Percentiles rank a stretch among this genome's conserved stretches.
Conservation (phyloP, 768 basidiomycete species). For the Glaciozyma martinii region DNA sequence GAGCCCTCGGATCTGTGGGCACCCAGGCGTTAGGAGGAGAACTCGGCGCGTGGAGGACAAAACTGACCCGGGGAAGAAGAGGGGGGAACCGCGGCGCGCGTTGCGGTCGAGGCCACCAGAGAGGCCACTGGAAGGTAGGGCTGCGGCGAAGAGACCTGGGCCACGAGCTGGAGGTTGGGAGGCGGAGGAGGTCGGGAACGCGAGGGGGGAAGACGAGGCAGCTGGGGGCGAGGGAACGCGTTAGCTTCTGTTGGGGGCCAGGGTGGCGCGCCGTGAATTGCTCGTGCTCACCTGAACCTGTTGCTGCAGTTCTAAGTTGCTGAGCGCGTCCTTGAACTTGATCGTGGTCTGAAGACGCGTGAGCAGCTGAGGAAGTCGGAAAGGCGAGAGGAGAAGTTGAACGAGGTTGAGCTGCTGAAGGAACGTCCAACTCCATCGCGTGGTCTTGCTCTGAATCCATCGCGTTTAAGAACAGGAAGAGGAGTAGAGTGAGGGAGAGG, state of each 20-base stretch:
- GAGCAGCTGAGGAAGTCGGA: slow-evolving; percentile 38
- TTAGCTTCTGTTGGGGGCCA: background rate
- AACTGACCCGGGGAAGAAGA: slow-evolving; percentile 44
- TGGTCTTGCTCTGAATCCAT: background rate
- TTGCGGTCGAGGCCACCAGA: slow-evolving; percentile 19
- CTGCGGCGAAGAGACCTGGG: slow-evolving; percentile 26
- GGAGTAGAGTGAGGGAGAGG: no score
- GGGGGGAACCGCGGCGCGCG: slow-evolving; percentile 33
- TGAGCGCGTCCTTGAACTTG: background rate
- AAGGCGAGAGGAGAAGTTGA: slow-evolving; percentile 38
- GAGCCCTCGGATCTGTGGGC: slow-evolving; percentile 36
- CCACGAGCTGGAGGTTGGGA: slow-evolving; percentile 29
- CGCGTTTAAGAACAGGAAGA: background rate
- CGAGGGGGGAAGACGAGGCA: background rate
- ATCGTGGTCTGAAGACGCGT: background rate
- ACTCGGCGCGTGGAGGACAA: background rate
- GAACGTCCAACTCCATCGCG: background rate
- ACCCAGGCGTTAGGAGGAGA: background rate
- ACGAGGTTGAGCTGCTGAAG: slow-evolving; percentile 1
- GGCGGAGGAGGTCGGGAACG: slow-evolving; percentile 34
- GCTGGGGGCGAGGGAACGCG: background rate
- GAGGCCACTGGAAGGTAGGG: slow-evolving; percentile 4
- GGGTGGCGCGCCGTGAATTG: no score
- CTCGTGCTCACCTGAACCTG: background rate
- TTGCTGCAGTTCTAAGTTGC: background rate